Base-by-base conservation (phyloP, 805 yeast species). In the Lipomyces oligophaga region DNA sequence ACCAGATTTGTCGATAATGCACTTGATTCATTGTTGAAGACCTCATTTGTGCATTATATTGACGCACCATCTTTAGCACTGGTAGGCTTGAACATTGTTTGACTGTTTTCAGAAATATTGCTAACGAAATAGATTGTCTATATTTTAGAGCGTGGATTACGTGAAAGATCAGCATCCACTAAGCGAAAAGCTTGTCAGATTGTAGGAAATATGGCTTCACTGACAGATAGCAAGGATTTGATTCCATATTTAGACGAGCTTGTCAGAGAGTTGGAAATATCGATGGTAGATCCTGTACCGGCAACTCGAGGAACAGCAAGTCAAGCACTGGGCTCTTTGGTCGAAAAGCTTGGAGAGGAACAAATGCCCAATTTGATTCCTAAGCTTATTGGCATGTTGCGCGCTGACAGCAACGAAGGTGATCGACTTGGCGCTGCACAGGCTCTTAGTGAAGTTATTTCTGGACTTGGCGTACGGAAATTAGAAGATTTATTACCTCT, bases 261-360 rank as follows among this genome's bases (percentile, higher is more conserved):
- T 58, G 82, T 90, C 35, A 74, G 79, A 8, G 96, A 88, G 58
- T 76, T 93, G 50, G 95, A 93, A 65, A 73, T 77, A 34, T 95
- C 97, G 4, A 90, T 93, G 95, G 96, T 94, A 41, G 99, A 93
- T 59, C 98, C 98, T 1, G 98, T 93, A 42, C 96, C 97, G 26
- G 85, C 81, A 34, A 93, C 99, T 0, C 80, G 97, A 64, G 94
- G 97, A 1, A 93, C 96, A 18, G 97, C 97, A 20, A 89, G 97
- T 18, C 80, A 97, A 67, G 98, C 98, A 0, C 70, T 93, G 41
- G 99, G 99, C 58, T 87, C 97, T 0, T 73, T 93, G 53, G 96
- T 94, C 38, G 97, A 93, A 65, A 90, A 89, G 64, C 73, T 93
- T 33, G 99, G 99, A 45, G 99, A 93, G 67, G 95, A 86, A 38